phyloP scores from a whole-genome alignment of 805 yeast species.

The Wickerhamiella alocasiicola region DNA sequence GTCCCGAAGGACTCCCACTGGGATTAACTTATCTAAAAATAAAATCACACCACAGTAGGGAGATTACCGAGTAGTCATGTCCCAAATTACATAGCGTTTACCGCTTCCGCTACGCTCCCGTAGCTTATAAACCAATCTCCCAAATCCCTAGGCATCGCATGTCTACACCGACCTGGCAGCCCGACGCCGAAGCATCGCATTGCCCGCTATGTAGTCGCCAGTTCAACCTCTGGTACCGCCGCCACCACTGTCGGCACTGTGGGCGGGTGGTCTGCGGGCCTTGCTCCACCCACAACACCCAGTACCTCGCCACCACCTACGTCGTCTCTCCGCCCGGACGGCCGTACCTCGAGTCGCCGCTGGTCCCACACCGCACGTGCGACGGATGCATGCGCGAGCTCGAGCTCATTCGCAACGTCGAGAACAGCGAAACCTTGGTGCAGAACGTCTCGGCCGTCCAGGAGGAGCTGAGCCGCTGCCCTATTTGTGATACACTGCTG shows the following conservation, averaged over 20 bases:
- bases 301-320: constrained; percentile 46
- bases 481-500: constrained; percentile 28
- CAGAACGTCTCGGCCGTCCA: constrained; percentile 18
- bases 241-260: constrained; percentile 71
- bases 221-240: constrained; percentile 52
- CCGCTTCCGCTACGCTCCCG: no score
- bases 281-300: constrained; percentile 45
- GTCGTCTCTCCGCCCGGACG: constrained; percentile 45
- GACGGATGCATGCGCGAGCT: constrained; percentile 58
- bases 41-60: no score
- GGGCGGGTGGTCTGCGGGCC: constrained; percentile 65
- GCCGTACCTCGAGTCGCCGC: constrained; percentile 37
- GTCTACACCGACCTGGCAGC: constrained; percentile 51
- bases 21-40: no score
- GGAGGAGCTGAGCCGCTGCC: constrained; percentile 29
- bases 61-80: no score
- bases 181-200: constrained; percentile 39
- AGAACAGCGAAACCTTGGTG: constrained; percentile 17
- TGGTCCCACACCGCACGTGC: constrained; percentile 59
- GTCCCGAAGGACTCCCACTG: constrained; percentile 48
- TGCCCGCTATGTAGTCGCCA: constrained; percentile 44
- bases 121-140: no score
- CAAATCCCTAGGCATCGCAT: no score
- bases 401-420: constrained; percentile 31
- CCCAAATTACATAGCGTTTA: no score